These are phyloP conservation scores for Trametes sp. DNA, from an alignment of 1,284 basidiomycete genomes.

Conservation along the genomic window DNA sequence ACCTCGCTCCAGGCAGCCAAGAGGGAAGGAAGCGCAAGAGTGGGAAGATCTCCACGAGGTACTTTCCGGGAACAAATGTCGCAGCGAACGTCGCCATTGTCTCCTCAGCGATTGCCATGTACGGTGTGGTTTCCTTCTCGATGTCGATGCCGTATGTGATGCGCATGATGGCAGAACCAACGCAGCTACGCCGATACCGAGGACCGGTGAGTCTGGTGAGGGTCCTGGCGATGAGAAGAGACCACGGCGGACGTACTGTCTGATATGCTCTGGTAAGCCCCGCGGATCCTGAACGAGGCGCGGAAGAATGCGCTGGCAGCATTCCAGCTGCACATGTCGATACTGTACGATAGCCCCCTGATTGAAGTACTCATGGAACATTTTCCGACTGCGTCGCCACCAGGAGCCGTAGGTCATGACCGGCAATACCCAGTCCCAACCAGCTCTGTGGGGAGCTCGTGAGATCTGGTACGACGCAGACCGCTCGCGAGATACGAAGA, in stretches of 20 bases:
- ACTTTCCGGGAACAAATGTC: slow-evolving; percentile 18
- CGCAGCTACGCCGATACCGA: too few relatives aligned
- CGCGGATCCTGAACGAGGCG: slow-evolving; percentile 13
- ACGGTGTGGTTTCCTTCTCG: slow-evolving; percentile 27
- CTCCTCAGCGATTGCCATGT: slow-evolving; percentile 15
- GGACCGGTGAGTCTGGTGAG: neutral
- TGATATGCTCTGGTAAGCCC: slow-evolving; percentile 15
- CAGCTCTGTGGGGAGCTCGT: slow-evolving; percentile 2
- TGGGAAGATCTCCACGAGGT: slow-evolving; percentile 24
- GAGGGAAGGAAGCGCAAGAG: slow-evolving; percentile 17
- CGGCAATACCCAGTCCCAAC: slow-evolving; percentile 16
- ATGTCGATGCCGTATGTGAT: slow-evolving; percentile 44
- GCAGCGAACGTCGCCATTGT: slow-evolving; percentile 14
- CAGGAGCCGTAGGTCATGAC: slow-evolving; percentile 9
- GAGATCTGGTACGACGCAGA: too few relatives aligned
- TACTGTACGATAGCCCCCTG: slow-evolving; percentile 8
- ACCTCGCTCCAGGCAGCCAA: slow-evolving; percentile 21
- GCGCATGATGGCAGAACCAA: slow-evolving; percentile 24
- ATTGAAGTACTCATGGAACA: slow-evolving; percentile 22
- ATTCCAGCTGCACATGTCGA: slow-evolving; percentile 9
- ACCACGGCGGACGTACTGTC: slow-evolving; percentile 9
- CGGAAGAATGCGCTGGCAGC: slow-evolving; percentile 11
- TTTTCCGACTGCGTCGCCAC: slow-evolving; percentile 15
- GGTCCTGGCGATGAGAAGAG: neutral
- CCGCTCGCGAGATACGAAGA: neutral